Percentiles rank a stretch among this genome's conserved stretches.
Conservation (phyloP, 768 basidiomycete genomes). For the Lentinula aciculospora region DNA sequence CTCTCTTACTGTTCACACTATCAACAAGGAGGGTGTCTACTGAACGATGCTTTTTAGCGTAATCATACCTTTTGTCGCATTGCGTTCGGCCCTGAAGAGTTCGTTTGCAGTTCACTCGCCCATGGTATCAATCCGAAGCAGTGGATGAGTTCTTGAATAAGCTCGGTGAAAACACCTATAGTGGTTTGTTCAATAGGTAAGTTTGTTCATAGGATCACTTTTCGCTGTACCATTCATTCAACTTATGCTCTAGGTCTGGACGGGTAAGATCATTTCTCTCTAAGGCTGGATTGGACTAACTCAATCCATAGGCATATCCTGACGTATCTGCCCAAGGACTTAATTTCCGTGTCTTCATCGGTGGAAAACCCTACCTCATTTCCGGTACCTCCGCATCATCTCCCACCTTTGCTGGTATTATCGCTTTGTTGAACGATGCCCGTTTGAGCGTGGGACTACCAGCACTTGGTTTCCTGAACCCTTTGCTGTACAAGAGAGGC, state of each 20-base stretch:
- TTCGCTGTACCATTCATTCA: neutral
- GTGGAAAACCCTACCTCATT: conserved; percentile 31
- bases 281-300: neutral
- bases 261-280: conserved; percentile 28
- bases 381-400: conserved; percentile 63
- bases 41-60: neutral
- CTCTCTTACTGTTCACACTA: neutral
- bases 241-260: conserved; percentile 32
- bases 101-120: conserved; percentile 41
- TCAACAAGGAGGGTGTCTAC: neutral
- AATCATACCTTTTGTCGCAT: neutral
- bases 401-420: conserved; percentile 59
- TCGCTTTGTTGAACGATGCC: conserved; percentile 63
- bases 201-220: neutral
- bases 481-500: conserved; percentile 45
- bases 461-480: conserved; percentile 65
- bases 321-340: conserved; percentile 61
- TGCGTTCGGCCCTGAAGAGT: neutral
- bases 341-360: conserved; percentile 41
- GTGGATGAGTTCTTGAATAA: conserved; percentile 38
- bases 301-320: conserved; percentile 40
- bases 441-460: conserved; percentile 35
- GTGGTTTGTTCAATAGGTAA: conserved; percentile 57
- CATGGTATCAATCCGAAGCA: conserved; percentile 43
- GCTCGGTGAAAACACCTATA: conserved; percentile 43